Conservation (phyloP, 345 rosid species). For the Heritiera fomes region DNA sequence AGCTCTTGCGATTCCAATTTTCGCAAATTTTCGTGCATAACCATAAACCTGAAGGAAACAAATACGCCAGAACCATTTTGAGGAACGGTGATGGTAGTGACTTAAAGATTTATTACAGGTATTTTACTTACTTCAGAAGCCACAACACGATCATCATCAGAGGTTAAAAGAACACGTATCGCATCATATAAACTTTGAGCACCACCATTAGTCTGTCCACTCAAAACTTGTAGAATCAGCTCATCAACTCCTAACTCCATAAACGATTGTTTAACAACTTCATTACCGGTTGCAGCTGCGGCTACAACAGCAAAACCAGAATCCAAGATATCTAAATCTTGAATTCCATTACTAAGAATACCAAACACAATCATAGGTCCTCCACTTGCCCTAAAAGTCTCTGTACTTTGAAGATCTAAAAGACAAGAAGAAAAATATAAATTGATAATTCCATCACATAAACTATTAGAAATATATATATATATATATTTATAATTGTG, state of each 20-base stretch:
- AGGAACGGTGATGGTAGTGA: not conserved
- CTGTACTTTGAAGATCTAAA: slow-evolving; percentile 74
- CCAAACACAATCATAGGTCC: slow-evolving; percentile 62
- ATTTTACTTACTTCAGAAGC: slow-evolving; percentile 82
- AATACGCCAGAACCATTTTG: not conserved
- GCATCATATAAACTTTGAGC: slow-evolving; percentile 68
- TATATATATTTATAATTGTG: no score
- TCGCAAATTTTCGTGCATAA: slow-evolving; percentile 86
- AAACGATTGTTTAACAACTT: slow-evolving; percentile 73
- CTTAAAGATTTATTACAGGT: not conserved
- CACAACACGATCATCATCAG: slow-evolving; percentile 91
- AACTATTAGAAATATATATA: not conserved
- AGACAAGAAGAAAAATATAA: not conserved
- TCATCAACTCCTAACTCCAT: slow-evolving; percentile 84
- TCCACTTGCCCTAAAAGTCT: slow-evolving; percentile 49
- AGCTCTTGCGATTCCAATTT: slow-evolving; percentile 68
- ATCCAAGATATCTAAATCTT: slow-evolving; percentile 49
- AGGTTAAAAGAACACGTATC: slow-evolving; percentile 66
- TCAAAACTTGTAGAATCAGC: slow-evolving; percentile 63
- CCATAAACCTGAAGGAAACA: slow-evolving; percentile 74
- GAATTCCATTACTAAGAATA: slow-evolving; percentile 46
- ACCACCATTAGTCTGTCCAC: slow-evolving; percentile 36
- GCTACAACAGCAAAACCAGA: slow-evolving; percentile 70
- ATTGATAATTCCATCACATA: not conserved
- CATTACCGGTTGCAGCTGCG: slow-evolving; percentile 80